These are phyloP conservation scores for Emergomyces orientalis DNA, from an alignment of 2,329 filamentous ascomycete genomes.

Conservation along the genomic window DNA sequence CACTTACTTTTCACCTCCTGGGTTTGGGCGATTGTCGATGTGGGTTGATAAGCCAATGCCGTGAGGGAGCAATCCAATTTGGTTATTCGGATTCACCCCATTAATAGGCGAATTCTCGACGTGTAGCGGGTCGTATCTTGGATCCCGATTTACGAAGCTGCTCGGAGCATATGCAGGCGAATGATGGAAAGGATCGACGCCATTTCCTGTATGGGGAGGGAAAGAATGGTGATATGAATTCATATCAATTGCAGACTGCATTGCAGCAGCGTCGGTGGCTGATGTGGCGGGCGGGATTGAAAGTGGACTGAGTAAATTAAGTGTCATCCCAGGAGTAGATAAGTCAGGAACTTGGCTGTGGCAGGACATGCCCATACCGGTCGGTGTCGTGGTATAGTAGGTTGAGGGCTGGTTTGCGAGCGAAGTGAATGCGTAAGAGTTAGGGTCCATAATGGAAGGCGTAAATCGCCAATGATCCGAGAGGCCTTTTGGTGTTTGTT, in stretches of 20 bases:
- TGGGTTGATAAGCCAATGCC: slow-evolving; percentile 17
- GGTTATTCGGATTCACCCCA: background rate
- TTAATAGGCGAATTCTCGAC: slow-evolving; percentile 57
- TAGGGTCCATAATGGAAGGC: slow-evolving; percentile 77
- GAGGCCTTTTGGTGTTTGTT: slow-evolving; percentile 70
- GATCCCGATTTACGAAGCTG: slow-evolving; percentile 70
- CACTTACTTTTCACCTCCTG: slow-evolving; percentile 43
- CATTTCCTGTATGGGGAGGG: slow-evolving; percentile 51
- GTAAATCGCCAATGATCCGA: slow-evolving; percentile 82
- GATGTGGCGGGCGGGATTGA: slow-evolving; percentile 64
- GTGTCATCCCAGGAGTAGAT: slow-evolving; percentile 64
- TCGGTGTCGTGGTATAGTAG: slow-evolving; percentile 82
- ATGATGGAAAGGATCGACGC: slow-evolving; percentile 63
- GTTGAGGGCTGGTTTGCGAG: slow-evolving; percentile 72
- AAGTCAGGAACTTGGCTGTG: slow-evolving; percentile 78
- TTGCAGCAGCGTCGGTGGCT: slow-evolving; percentile 31
- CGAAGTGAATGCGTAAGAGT: slow-evolving; percentile 66
- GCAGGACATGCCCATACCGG: slow-evolving; percentile 45
- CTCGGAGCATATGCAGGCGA: slow-evolving; percentile 59
- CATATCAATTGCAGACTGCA: slow-evolving; percentile 52
- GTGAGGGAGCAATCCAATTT: background rate
- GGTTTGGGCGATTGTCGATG: slow-evolving; percentile 10
- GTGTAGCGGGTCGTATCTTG: slow-evolving; percentile 69
- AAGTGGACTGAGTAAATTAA: slow-evolving; percentile 55
- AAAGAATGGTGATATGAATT: slow-evolving; percentile 54